Conservation (phyloP, 805 yeast species). For the Ogataea allantospora region DNA sequence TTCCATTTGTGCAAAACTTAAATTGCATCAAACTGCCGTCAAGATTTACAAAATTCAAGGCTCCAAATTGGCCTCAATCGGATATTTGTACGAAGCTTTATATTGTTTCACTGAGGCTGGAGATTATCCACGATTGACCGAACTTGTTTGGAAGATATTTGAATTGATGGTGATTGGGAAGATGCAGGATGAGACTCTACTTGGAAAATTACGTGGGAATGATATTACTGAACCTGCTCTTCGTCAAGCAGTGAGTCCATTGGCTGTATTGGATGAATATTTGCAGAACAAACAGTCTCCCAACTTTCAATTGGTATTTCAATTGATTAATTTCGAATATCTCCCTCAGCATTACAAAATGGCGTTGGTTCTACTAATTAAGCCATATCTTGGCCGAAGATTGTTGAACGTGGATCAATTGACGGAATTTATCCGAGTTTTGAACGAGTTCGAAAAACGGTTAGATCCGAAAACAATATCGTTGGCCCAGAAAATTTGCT, state of each 20-base stretch:
- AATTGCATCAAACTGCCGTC: slow-evolving; percentile 55
- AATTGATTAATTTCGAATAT: slow-evolving; percentile 49
- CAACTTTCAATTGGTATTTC: slow-evolving; percentile 32
- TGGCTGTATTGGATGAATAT: slow-evolving; percentile 58
- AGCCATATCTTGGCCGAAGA: slow-evolving; percentile 32
- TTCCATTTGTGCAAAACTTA: slow-evolving; percentile 67
- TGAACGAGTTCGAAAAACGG: slow-evolving; percentile 24
- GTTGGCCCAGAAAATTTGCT: slow-evolving; percentile 1
- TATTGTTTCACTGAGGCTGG: slow-evolving; percentile 63
- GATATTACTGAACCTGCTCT: slow-evolving; percentile 48
- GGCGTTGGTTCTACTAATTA: slow-evolving; percentile 47
- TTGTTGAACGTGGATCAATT: slow-evolving; percentile 23
- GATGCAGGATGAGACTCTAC: slow-evolving; percentile 49
- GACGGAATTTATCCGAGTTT: slow-evolving; percentile 23
- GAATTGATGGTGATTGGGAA: slow-evolving; percentile 56
- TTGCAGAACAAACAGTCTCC: slow-evolving; percentile 31
- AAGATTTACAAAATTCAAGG: slow-evolving; percentile 57
- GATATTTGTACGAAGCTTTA: slow-evolving; percentile 55
- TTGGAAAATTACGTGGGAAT: slow-evolving; percentile 21
- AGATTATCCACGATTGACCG: slow-evolving; percentile 50
- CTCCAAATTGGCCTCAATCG: slow-evolving; percentile 24
- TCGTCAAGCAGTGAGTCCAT: slow-evolving; percentile 69
- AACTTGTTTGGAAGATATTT: slow-evolving; percentile 58
- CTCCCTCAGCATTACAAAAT: slow-evolving; percentile 52
- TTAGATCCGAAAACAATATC: slow-evolving; percentile 4